Conservation (phyloP, 768 basidiomycete species). For the Chalciporus piperatus region DNA sequence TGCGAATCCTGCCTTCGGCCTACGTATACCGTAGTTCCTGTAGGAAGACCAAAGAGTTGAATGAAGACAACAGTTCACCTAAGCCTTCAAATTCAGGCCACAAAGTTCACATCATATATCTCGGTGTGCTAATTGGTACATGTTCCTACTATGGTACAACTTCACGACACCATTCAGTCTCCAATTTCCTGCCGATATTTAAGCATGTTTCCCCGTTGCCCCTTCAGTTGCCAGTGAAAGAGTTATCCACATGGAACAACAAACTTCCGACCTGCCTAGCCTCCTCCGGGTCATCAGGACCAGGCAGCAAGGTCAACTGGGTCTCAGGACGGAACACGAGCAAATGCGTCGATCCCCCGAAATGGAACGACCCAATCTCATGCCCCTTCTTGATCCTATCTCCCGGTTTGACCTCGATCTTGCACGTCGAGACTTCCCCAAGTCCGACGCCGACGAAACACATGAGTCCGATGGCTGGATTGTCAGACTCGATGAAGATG, state of each 20-base stretch:
- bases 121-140: no score
- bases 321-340: conserved; percentile 42
- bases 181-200: no score
- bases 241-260: conserved; percentile 13
- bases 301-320: conserved; percentile 17
- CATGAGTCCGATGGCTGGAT: conserved; percentile 53
- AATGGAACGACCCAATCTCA: conserved; percentile 61
- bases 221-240: conserved; percentile 7
- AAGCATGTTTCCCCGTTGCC: no score
- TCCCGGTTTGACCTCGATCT: conserved; percentile 45
- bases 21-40: no score
- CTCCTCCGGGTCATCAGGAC: not conserved
- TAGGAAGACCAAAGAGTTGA: no score
- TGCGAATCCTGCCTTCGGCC: no score
- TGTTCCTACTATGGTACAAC: no score
- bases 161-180: no score
- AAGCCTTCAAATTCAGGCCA: no score
- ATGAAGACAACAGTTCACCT: no score
- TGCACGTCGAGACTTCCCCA: conserved; percentile 59
- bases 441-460: conserved; percentile 61
- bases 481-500: conserved; percentile 58
- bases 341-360: conserved; percentile 55
- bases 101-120: no score
- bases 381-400: conserved; percentile 50
- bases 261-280: conserved; percentile 18